Percentiles rank a stretch among this genome's conserved stretches.
These are phyloP conservation scores for Calonectria pseudoreteaudii DNA, from an alignment of 2,329 filamentous ascomycete genomes.

Conservation along the genomic window DNA sequence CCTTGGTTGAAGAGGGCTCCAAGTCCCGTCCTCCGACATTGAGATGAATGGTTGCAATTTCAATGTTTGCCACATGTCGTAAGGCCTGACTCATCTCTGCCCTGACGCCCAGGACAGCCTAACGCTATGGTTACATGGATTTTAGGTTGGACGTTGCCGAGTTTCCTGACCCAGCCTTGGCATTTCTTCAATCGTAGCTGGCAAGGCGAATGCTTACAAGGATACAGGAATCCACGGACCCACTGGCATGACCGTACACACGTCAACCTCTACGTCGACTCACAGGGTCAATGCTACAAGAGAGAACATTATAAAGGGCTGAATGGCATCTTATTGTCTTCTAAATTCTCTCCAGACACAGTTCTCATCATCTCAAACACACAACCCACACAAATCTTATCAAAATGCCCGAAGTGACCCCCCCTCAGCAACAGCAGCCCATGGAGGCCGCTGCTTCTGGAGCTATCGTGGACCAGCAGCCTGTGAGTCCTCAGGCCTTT, in stretches of 20 bases:
- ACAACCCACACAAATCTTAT: neutral
- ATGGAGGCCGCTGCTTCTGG: neutral
- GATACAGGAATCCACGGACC: neutral
- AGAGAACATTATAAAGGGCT: neutral
- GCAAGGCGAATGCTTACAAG: neutral
- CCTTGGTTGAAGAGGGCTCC: neutral
- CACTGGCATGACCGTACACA: neutral
- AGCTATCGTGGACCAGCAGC: neutral
- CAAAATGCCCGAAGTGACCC: neutral
- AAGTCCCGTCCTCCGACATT: neutral
- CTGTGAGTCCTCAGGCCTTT: neutral
- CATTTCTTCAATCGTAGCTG: neutral
- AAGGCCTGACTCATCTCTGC: neutral
- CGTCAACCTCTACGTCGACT: slow-evolving; percentile 2
- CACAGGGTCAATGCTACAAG: neutral
- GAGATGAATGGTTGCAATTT: neutral
- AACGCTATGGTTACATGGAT: neutral
- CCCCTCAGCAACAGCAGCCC: neutral
- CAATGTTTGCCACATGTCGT: neutral
- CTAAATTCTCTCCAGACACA: neutral
- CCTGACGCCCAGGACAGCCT: neutral
- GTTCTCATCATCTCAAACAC: neutral
- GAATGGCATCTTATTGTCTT: neutral
- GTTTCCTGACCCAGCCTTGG: neutral
- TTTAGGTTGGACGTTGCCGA: neutral